A percentile compares a stretch with the other conserved stretches of the same genome.
phyloP scores from a whole-genome alignment of 148 eudicot species.

The Mesembryanthemum crystallinum region DNA sequence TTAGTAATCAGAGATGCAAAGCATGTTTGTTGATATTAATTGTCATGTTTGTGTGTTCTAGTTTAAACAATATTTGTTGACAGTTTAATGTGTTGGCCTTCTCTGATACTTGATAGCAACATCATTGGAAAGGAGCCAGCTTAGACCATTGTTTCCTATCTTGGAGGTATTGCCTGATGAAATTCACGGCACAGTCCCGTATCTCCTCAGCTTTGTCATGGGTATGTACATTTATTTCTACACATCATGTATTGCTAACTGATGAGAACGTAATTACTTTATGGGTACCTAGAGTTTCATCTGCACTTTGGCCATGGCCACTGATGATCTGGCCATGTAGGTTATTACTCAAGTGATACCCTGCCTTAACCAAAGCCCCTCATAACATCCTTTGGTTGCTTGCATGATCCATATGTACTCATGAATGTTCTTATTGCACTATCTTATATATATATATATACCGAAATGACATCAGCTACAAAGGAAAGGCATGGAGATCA shows the following conservation, averaged over 20 bases:
- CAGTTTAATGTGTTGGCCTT: conserved; percentile 7
- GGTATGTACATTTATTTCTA: conserved; percentile 39
- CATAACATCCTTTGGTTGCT: background rate
- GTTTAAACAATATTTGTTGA: conserved; percentile 10
- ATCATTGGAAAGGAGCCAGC: conserved; percentile 78
- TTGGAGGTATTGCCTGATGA: conserved; percentile 66
- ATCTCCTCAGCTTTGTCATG: conserved; percentile 79
- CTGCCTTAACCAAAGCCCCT: background rate
- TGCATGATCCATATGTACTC: background rate
- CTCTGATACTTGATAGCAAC: conserved; percentile 56
- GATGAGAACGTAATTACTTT: background rate
- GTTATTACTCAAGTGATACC: too few species aligned
- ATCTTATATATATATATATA: background rate
- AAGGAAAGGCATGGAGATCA: too few species aligned
- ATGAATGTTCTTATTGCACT: background rate
- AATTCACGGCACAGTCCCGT: conserved; percentile 71
- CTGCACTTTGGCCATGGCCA: background rate
- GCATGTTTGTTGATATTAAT: background rate
- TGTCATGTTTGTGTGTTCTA: background rate
- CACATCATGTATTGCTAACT: background rate
- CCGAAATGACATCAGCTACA: too few species aligned
- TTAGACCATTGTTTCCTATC: conserved; percentile 77
- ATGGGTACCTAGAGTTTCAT: background rate
- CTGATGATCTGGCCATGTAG: too few species aligned
- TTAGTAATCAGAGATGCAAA: conserved; percentile 30